Conservation (phyloP, 768 basidiomycete species). For the Heimioporus sp. region DNA sequence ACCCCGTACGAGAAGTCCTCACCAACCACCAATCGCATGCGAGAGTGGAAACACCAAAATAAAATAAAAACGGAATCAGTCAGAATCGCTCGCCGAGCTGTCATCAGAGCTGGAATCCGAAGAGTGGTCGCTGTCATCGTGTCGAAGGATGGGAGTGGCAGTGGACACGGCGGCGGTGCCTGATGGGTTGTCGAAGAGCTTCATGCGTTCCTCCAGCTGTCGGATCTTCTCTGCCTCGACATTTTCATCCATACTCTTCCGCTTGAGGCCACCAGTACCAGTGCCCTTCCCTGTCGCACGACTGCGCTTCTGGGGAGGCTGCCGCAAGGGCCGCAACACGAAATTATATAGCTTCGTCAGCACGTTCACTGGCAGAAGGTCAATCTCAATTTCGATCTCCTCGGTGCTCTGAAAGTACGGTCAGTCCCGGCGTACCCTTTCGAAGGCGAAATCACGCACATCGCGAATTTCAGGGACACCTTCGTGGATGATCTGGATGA, state of each 20-base stretch:
- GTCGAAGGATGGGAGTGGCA: constrained; percentile 34
- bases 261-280: constrained; percentile 86
- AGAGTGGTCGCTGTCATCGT: constrained; percentile 65
- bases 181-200: constrained; percentile 69
- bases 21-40: constrained; percentile 10
- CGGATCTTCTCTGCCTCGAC: constrained; percentile 95
- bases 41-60: constrained; percentile 11
- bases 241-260: constrained; percentile 97
- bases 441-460: constrained; percentile 51
- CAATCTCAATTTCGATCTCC: constrained; percentile 99
- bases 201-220: constrained; percentile 83
- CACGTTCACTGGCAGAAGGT: constrained; percentile 80
- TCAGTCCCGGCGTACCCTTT: constrained; percentile 9
- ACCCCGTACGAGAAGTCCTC: constrained; percentile 23
- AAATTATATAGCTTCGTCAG: constrained; percentile 95
- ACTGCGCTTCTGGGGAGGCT: constrained; percentile 62
- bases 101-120: constrained; percentile 81
- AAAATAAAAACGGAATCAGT: constrained; percentile 42
- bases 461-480: constrained; percentile 92
- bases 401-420: constrained; percentile 70
- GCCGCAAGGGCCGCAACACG: constrained; percentile 77
- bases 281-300: constrained; percentile 69
- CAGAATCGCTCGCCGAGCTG: constrained; percentile 82
- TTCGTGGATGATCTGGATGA: constrained; percentile 93
- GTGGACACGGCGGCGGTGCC: constrained; percentile 34